These are phyloP conservation scores for Conidiobolus coronatus DNA, from an alignment of 371 early-diverging fungal species.

Conservation along the genomic window DNA sequence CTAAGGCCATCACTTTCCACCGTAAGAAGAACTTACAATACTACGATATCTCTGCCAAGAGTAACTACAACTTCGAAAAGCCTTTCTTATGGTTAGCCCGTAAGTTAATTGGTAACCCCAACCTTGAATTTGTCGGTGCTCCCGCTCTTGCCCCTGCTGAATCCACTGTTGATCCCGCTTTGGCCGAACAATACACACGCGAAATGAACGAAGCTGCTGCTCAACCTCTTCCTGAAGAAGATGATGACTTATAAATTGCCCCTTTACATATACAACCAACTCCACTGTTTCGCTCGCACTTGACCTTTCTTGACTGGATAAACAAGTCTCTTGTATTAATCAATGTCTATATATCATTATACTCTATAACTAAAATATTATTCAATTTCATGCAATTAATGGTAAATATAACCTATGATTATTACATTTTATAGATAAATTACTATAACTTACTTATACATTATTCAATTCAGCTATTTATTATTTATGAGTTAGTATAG, in stretches of 20 bases:
- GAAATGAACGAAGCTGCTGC: conserved; percentile 55
- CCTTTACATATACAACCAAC: too few species aligned
- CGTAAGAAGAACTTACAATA: conserved; percentile 98
- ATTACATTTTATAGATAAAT: too few species aligned
- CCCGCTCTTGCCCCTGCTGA: conserved; percentile 96
- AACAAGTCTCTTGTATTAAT: too few species aligned
- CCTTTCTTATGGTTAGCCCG: conserved; percentile 99
- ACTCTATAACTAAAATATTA: too few species aligned
- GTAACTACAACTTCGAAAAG: conserved; percentile 99
- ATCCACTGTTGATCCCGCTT: conserved; percentile 53
- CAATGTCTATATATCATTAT: too few species aligned
- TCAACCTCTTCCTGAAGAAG: conserved; percentile 53
- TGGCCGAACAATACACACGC: conserved; percentile 53
- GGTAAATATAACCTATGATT: too few species aligned
- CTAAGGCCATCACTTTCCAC: conserved; percentile 98
- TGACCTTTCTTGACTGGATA: too few species aligned
- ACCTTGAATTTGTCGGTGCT: conserved; percentile 94
- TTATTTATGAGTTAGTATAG: too few species aligned
- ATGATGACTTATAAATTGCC: conserved; percentile 4
- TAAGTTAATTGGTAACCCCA: conserved; percentile 84
- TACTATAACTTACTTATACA: too few species aligned
- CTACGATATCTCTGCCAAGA: conserved; percentile 99
- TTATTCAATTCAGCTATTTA: too few species aligned
- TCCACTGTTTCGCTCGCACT: too few species aligned
- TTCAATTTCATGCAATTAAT: too few species aligned